A percentile compares a stretch with the other conserved stretches of the same genome.
phyloP scores from a whole-genome alignment of 208 protist genomes.

The Acanthamoeba castellanii region DNA sequence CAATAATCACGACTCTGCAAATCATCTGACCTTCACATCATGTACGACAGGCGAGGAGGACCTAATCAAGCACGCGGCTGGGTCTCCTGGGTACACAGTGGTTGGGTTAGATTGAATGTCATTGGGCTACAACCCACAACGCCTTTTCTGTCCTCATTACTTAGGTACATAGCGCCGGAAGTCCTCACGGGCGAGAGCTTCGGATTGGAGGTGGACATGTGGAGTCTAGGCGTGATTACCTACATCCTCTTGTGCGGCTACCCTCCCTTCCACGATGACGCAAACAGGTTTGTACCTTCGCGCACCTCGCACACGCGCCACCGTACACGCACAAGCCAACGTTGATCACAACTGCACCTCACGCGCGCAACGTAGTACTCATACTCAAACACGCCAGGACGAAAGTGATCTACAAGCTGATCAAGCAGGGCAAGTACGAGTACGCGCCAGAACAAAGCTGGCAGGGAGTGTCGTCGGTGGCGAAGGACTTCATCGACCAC shows the following conservation, averaged over 20 bases:
- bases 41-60: constrained; percentile 47
- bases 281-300: constrained; percentile 77
- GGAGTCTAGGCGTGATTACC: constrained; percentile 86
- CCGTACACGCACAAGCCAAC: neutral
- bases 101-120: too few species aligned
- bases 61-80: neutral
- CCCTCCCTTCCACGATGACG: constrained; percentile 82
- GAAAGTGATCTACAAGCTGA: constrained; percentile 62
- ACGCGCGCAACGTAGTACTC: constrained; percentile 56
- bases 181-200: constrained; percentile 83
- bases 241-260: constrained; percentile 87
- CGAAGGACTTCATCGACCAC: constrained; percentile 85
- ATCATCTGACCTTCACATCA: constrained; percentile 84
- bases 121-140: too few species aligned
- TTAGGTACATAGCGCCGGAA: constrained; percentile 79
- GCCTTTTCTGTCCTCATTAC: too few species aligned
- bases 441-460: constrained; percentile 26
- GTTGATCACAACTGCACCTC: constrained; percentile 73
- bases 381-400: constrained; percentile 76
- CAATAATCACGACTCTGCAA: neutral
- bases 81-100: neutral
- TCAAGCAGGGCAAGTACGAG: constrained; percentile 40
- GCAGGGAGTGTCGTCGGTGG: neutral
- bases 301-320: neutral
- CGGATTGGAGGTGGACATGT: constrained; percentile 80